Conservation (phyloP, 768 basidiomycete species). For the Hygrocybe punicea region DNA sequence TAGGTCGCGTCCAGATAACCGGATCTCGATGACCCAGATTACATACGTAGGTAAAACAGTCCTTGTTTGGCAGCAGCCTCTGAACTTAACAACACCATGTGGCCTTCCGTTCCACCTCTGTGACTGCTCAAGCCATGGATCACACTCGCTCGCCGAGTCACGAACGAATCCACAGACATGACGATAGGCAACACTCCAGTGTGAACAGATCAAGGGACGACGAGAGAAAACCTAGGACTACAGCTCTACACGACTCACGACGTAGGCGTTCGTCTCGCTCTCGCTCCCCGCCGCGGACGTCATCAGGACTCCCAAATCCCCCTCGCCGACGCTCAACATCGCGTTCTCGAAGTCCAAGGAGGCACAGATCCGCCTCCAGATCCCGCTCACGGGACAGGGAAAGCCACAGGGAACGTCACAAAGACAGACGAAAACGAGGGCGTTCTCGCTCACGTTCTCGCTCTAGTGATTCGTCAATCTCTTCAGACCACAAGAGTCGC, state of each 20-base stretch:
- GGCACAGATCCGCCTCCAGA: slow-evolving; percentile 24
- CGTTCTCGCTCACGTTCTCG: slow-evolving; percentile 34
- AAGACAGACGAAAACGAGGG: slow-evolving; percentile 30
- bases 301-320: background rate
- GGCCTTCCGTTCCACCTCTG: background rate
- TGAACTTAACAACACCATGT: background rate
- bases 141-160: too few species aligned
- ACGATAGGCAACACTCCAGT: too few species aligned
- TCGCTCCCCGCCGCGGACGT: background rate
- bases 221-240: background rate
- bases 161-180: too few species aligned
- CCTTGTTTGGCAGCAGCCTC: background rate
- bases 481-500: slow-evolving; percentile 39
- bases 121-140: too few species aligned
- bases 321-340: slow-evolving; percentile 7
- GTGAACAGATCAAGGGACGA: background rate
- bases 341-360: slow-evolving; percentile 6
- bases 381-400: slow-evolving; percentile 32
- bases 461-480: slow-evolving; percentile 44
- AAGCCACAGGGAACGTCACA: slow-evolving; percentile 8
- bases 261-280: slow-evolving; percentile 8
- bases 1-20: too few species aligned
- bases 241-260: background rate
- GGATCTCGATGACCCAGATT: too few species aligned
- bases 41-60: background rate